Base-by-base conservation (phyloP, 2,329 filamentous ascomycete genomes). In the Aquanectria penicillioides region DNA sequence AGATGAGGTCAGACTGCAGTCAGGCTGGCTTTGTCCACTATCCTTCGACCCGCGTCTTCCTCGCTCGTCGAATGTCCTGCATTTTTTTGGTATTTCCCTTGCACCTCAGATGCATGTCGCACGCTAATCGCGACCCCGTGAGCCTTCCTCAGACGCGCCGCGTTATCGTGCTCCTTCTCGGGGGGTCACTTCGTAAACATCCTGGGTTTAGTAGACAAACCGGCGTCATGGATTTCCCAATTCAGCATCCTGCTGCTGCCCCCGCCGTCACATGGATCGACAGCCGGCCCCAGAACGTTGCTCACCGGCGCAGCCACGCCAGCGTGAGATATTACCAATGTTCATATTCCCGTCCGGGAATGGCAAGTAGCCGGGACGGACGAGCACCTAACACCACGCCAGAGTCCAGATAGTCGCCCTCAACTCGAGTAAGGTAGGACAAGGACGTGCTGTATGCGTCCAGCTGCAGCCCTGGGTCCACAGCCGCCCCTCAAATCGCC, bases 41-140 rank as follows among this genome's bases (percentile, higher is more conserved):
- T 46, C 50, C 20, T n/a, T 60, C 44, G 23, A 49, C 22, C 48
- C 23, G 13, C 40, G 17, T 51, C 40, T 52, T 29, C 18, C 36
- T 38, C 38, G 37, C 31, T 37, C 29, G 26, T 46, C 20, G 2
- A 28, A 46, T 51, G 33, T 41, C 33, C 40, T 61, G 31, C 47
- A 34, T 50, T 28, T 48, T 15, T 36, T n/a, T n/a, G n/a, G 34
- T 41, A 38, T 23, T 59, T 51, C 53, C 29, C 33, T 58, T 31
- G 38, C 49, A 47, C 20, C 49, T 54, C 29, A 23, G 47, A 59
- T 48, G 56, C 57, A 65, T 55, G 46, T 56, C 43, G 52, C 43
- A 67, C 61, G 65, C 68, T 70, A 70, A 63, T 58, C 53, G 56
- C 63, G 62, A 67, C 59, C 68, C 61, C 65, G 66, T 70, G 66